A percentile compares a stretch with the other conserved stretches of the same genome.
These are phyloP conservation scores for Dryadomyces quercivorus DNA, from an alignment of 2,329 filamentous ascomycete genomes.

Conservation along the genomic window DNA sequence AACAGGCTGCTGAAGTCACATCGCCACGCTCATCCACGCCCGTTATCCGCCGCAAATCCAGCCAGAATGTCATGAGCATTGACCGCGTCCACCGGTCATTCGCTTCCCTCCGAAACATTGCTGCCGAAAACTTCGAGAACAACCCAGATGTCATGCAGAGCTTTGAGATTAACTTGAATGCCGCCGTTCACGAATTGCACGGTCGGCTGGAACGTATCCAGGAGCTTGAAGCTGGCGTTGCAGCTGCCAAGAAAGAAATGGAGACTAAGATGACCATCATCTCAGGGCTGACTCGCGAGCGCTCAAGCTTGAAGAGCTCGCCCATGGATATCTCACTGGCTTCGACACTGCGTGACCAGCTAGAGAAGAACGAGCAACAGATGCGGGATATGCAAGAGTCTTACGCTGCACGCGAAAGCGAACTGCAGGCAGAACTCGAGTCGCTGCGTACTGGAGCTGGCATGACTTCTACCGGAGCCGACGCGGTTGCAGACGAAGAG, in stretches of 20 bases:
- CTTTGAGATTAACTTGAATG: constrained; percentile 84
- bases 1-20: constrained; percentile 41
- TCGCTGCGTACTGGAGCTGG: constrained; percentile 37
- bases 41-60: constrained; percentile 88
- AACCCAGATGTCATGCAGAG: constrained; percentile 78
- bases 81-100: constrained; percentile 90
- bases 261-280: constrained; percentile 95
- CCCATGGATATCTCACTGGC: constrained; percentile 89
- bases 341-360: constrained; percentile 73
- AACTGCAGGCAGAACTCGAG: constrained; percentile 61
- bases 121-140: constrained; percentile 70
- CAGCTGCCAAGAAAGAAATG: constrained; percentile 84
- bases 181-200: constrained; percentile 86
- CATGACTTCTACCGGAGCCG: constrained; percentile 4
- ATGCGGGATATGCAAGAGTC: constrained; percentile 61
- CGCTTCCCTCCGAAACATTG: constrained; percentile 78
- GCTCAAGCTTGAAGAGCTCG: constrained; percentile 73
- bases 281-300: constrained; percentile 80
- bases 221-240: constrained; percentile 74
- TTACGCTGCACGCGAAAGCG: constrained; percentile 62
- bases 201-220: constrained; percentile 79
- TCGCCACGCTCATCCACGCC: constrained; percentile 55
- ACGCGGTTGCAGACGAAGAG: constrained; percentile 13
- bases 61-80: constrained; percentile 73
- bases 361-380: constrained; percentile 75